Evolutionary conservation across 208 protist species (phyloP), one percentile per base, ranked within the genome.

Genomic region (Crithidia mellificae): DNA sequence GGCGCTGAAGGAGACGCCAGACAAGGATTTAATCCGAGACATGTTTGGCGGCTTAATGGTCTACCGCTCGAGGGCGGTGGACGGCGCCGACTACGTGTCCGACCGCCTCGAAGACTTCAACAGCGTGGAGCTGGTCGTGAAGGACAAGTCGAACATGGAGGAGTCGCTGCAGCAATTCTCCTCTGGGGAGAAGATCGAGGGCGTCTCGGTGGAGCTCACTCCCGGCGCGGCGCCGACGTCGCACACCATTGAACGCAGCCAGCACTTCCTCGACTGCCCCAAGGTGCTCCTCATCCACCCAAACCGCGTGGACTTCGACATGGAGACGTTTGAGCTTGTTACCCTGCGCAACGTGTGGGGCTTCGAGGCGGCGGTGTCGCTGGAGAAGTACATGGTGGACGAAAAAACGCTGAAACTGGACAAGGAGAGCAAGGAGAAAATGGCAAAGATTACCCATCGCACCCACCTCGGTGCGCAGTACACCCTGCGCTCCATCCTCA

Each of bases 231-330:
- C 68, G 11, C 52, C 79, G 9, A 80, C 81, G 15, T 59, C 64
- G 24, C 84, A 93, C 67, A 88, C 77, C 22, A 84, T 95, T 51
- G 86, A 96, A 43, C 87, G 92, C 43, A 88, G 72, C 3, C 78
- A 83, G 59, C 72, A 69, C 39, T 93, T 97, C 63, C 54, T 83
- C 1, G 63, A 83, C 25, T 81, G 95, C 27, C 93, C 93, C 8
- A 91, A 85, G 22, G 91, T 98, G 56, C 79, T 98, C 8, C 66
- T 93, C n/a, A 69, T 97, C 27, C 91, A 97, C 63, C 88, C 93
- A 6, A 96, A 96, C 55, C 88, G 95, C 32, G 93, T 87, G 15
- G 83, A 80, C 14, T 97, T 93, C 69, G 88, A 94, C 63, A 84
- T 84, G 70, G 74, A 88, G 49, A 93, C 80, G 11, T 84, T 83